phyloP scores from a whole-genome alignment of 768 basidiomycete genomes.

The Mrakia blollopis region DNA sequence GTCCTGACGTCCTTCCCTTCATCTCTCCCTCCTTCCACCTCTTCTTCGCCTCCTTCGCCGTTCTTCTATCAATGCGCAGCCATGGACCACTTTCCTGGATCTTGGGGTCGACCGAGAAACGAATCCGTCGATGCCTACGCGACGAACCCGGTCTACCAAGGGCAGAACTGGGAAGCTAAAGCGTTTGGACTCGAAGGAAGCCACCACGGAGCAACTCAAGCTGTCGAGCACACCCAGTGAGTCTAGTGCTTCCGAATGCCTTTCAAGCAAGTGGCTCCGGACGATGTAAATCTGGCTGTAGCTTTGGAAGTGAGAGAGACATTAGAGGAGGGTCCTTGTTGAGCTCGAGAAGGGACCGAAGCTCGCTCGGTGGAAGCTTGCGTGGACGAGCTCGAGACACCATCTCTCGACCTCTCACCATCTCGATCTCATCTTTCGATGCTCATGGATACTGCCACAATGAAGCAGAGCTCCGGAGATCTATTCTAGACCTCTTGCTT shows the following conservation, averaged over 20 bases:
- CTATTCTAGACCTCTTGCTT: neutral
- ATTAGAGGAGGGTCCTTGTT: neutral
- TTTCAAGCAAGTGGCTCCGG: too few relatives aligned
- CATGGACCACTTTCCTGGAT: slow-evolving; percentile 32
- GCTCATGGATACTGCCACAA: too few relatives aligned
- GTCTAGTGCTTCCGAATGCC: neutral
- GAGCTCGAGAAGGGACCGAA: neutral
- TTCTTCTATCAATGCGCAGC: neutral
- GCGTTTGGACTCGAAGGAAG: slow-evolving; percentile 29
- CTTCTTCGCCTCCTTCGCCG: too few relatives aligned
- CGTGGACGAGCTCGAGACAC: neutral
- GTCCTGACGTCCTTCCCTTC: neutral
- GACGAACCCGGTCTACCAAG: slow-evolving; percentile 14
- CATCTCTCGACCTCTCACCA: too few relatives aligned
- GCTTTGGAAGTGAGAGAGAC: neutral
- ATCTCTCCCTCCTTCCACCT: neutral
- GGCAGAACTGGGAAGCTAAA: slow-evolving; percentile 31
- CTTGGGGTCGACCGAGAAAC: slow-evolving; percentile 32
- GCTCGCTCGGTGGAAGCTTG: neutral
- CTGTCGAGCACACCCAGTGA: slow-evolving; percentile 30
- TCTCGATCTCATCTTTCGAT: neutral
- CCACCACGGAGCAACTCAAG: neutral
- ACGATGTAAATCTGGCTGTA: neutral
- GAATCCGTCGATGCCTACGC: slow-evolving; percentile 18
- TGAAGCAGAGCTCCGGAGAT: too few relatives aligned